phyloP scores from a whole-genome alignment of 164 flowering plant species.

The Brasenia schreberi region DNA sequence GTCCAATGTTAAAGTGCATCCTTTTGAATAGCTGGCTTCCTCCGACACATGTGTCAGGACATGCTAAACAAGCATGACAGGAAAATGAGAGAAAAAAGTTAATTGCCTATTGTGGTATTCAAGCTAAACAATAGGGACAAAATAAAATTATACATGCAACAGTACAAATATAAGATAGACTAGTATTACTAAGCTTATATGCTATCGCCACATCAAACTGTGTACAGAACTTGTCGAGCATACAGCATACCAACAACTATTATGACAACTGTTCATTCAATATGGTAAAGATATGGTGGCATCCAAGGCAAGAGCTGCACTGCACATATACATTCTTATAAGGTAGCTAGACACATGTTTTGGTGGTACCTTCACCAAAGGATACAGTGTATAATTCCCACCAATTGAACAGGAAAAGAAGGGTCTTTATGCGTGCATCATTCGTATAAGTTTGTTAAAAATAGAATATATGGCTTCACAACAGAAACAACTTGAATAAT shows the following conservation, averaged over 20 bases:
- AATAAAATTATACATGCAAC: not conserved
- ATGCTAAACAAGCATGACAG: slow-evolving; percentile 21
- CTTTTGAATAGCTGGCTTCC: slow-evolving; percentile 68
- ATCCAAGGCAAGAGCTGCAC: no score
- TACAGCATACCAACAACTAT: not conserved
- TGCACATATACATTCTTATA: no score
- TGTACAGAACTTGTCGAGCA: not conserved
- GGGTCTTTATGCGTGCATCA: no score
- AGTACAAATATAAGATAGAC: not conserved
- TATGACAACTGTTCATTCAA: no score
- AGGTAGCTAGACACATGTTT: no score
- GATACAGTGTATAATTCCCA: no score
- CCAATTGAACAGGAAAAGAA: no score
- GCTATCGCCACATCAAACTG: slow-evolving; percentile 1
- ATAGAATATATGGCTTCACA: no score
- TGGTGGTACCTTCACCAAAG: no score
- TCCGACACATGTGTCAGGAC: slow-evolving; percentile 52
- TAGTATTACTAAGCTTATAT: not conserved
- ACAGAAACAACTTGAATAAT: no score
- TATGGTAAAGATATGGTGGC: no score
- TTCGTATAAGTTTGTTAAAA: no score
- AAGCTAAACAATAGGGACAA: not conserved
- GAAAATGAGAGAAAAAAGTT: not conserved
- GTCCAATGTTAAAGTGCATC: slow-evolving; percentile 43
- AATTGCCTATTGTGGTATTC: not conserved